Percentiles rank a stretch among this genome's conserved stretches.
Evolutionary conservation across 164 flowering plant species (phyloP).

Genomic region (Malania oleifera): DNA sequence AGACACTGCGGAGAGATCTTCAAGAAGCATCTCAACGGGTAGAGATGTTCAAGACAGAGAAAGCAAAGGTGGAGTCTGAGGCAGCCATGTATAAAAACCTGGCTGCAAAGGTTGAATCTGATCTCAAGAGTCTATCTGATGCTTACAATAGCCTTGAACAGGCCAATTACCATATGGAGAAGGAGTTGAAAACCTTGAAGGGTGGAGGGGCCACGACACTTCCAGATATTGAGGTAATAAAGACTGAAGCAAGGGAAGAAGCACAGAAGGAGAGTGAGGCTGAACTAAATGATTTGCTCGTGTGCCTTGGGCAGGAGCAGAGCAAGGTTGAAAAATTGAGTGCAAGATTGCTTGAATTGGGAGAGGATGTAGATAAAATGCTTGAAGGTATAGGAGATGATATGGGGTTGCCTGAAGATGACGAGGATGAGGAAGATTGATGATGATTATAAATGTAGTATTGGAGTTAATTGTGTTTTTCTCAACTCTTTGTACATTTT

Average conservation of each 20-base stretch:
- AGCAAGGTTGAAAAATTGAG: slow-evolving; percentile 83
- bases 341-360: slow-evolving; percentile 65
- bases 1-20: slow-evolving; percentile 68
- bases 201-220: slow-evolving; percentile 33
- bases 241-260: slow-evolving; percentile 83
- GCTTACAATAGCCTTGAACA: slow-evolving; percentile 94
- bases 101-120: slow-evolving; percentile 74
- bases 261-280: slow-evolving; percentile 85
- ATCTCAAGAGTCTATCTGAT: slow-evolving; percentile 75
- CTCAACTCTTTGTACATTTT: no score
- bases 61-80: slow-evolving; percentile 60
- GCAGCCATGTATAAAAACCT: slow-evolving; percentile 50
- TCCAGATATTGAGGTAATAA: slow-evolving; percentile 56
- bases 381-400: slow-evolving; percentile 93
- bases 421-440: slow-evolving; percentile 53
- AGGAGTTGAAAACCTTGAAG: slow-evolving; percentile 54
- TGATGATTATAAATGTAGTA: no score
- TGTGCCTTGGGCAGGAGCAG: slow-evolving; percentile 97
- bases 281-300: slow-evolving; percentile 81
- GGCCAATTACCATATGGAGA: slow-evolving; percentile 62
- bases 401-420: slow-evolving; percentile 50
- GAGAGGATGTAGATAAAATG: slow-evolving; percentile 83
- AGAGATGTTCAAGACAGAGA: slow-evolving; percentile 68
- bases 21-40: slow-evolving; percentile 62
- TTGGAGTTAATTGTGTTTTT: no score